Evolutionary conservation across 352 stramenopile genomes (phyloP).

Genomic region (Thalassiosira delicatula): DNA sequence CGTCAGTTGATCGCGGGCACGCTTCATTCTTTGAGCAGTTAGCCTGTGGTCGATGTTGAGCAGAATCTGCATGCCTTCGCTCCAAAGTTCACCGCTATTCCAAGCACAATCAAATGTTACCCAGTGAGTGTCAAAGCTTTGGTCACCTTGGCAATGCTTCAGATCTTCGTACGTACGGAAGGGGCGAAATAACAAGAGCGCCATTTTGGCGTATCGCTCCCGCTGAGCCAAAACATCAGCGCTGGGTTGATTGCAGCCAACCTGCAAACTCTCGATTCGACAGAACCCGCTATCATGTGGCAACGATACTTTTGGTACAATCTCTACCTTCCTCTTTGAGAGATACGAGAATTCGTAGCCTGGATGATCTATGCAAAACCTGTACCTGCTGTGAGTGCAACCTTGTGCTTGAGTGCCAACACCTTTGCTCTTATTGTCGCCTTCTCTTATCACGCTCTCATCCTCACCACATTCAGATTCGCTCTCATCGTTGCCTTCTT

Average conservation of each 20-base stretch:
- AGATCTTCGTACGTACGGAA: slow-evolving; percentile 25
- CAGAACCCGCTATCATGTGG: too few relatives aligned
- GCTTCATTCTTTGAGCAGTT: background rate
- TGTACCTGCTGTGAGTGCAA: too few relatives aligned
- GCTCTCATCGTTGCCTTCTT: background rate
- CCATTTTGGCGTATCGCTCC: slow-evolving; percentile 42
- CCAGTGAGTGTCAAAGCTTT: slow-evolving; percentile 12
- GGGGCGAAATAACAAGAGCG: slow-evolving; percentile 38
- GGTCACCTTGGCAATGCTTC: too few relatives aligned
- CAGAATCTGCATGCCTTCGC: slow-evolving; percentile 35
- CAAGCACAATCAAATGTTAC: slow-evolving; percentile 9
- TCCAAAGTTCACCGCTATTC: slow-evolving; percentile 21
- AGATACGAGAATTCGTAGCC: background rate
- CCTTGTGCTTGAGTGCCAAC: too few relatives aligned
- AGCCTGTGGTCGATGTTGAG: slow-evolving; percentile 28
- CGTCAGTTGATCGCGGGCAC: background rate
- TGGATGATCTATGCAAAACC: too few relatives aligned
- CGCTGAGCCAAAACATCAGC: too few relatives aligned
- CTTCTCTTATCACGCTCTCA: too few relatives aligned
- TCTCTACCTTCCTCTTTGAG: background rate
- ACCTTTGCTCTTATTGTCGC: too few relatives aligned
- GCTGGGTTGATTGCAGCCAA: slow-evolving; percentile 12
- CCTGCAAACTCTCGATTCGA: too few relatives aligned
- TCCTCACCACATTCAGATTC: too few relatives aligned
- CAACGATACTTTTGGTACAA: background rate